These are phyloP conservation scores for Stygiomarasmius scandens DNA, from an alignment of 1,284 basidiomycete genomes.

Conservation along the genomic window DNA sequence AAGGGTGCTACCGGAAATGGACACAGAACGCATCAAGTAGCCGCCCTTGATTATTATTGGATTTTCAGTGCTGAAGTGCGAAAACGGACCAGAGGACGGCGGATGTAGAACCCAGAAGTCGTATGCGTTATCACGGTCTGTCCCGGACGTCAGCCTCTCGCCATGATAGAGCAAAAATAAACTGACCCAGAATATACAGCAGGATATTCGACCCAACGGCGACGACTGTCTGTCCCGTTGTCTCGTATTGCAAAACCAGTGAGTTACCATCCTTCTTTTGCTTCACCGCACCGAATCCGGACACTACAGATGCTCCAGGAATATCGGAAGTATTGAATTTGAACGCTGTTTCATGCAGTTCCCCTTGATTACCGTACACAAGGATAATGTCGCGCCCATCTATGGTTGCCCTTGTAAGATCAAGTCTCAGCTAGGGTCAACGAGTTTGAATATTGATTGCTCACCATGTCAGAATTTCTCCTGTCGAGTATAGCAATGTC, in stretches of 20 bases:
- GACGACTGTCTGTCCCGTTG: slow-evolving; percentile 47
- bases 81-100: slow-evolving; percentile 37
- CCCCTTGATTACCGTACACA: slow-evolving; percentile 49
- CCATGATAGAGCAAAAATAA: background rate
- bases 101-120: slow-evolving; percentile 53
- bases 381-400: slow-evolving; percentile 50
- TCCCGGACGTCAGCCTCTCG: background rate
- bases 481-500: slow-evolving; percentile 50
- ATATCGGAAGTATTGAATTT: slow-evolving; percentile 28
- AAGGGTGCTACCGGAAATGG: slow-evolving; percentile 35
- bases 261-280: slow-evolving; percentile 31
- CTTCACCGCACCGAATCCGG: slow-evolving; percentile 40
- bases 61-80: slow-evolving; percentile 40
- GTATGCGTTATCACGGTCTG: slow-evolving; percentile 51
- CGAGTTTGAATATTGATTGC: background rate
- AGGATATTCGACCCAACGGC: slow-evolving; percentile 41
- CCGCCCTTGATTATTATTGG: slow-evolving; percentile 51
- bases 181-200: slow-evolving; percentile 47
- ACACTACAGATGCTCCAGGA: slow-evolving; percentile 38
- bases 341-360: slow-evolving; percentile 53
- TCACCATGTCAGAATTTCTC: slow-evolving; percentile 52
- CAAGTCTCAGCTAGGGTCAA: too few species aligned
- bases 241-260: slow-evolving; percentile 46
- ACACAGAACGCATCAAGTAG: slow-evolving; percentile 46
- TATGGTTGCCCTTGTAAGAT: slow-evolving; percentile 42